Evolutionary conservation across 495 filamentous ascomycete species (phyloP).

Genomic region (Rhizodiscina lignyota): DNA sequence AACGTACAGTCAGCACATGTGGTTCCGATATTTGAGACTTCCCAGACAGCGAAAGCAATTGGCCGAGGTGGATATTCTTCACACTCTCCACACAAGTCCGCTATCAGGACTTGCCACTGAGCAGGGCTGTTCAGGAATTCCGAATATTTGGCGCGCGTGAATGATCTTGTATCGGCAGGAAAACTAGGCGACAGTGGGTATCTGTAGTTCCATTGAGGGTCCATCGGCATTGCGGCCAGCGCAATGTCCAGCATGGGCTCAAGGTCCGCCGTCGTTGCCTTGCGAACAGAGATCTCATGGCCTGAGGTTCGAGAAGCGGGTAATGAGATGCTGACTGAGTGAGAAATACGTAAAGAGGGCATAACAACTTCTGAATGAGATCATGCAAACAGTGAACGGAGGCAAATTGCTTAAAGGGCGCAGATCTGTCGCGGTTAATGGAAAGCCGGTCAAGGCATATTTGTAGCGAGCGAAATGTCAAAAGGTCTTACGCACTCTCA

Average conservation of each 20-base stretch:
- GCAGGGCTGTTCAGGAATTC: constrained; percentile 5
- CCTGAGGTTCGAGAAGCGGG: background rate
- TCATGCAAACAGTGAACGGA: no score
- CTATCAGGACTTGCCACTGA: constrained; percentile 5
- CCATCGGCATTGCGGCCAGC: constrained; percentile 6
- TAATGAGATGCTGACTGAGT: no score
- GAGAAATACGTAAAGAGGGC: no score
- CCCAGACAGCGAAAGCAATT: constrained; percentile 7
- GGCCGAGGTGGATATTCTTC: no score
- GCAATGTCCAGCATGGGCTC: constrained; percentile 5
- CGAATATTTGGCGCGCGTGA: constrained; percentile 1
- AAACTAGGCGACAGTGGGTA: constrained; percentile 5
- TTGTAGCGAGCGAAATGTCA: no score
- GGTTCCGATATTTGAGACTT: constrained; percentile 4
- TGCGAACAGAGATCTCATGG: background rate
- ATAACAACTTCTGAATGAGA: no score
- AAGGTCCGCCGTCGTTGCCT: constrained; percentile 2
- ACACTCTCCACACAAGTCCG: no score
- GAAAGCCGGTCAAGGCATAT: no score
- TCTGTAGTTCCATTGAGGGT: constrained; percentile 8
- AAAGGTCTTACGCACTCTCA: no score
- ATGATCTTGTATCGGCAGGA: constrained; percentile 2
- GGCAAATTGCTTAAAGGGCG: no score
- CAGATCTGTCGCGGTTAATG: no score
- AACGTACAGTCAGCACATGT: background rate